Percentiles rank a stretch among this genome's conserved stretches.
Evolutionary conservation across 2,329 filamentous ascomycete genomes (phyloP).

Genomic region (Gnomoniopsis sp.): DNA sequence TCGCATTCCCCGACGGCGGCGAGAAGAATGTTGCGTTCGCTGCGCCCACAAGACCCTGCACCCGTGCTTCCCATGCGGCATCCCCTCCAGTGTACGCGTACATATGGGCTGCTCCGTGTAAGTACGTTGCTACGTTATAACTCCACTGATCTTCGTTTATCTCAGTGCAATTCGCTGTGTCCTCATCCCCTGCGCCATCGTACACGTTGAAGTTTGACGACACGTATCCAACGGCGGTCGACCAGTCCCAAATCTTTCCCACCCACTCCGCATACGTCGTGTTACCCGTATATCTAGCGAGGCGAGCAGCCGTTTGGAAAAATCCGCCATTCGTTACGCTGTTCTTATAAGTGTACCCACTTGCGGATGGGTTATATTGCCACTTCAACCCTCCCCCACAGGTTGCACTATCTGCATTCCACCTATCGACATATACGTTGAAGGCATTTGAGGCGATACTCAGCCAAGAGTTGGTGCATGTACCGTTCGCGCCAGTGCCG

Average conservation of each 20-base stretch:
- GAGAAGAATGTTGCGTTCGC: constrained; percentile 47
- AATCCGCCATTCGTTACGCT: constrained; percentile 46
- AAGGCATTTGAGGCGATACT: constrained; percentile 73
- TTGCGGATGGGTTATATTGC: constrained; percentile 79
- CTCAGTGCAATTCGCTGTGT: constrained; percentile 38
- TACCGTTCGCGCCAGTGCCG: not conserved
- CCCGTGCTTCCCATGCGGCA: constrained; percentile 45
- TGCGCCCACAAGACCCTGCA: constrained; percentile 43
- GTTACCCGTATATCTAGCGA: constrained; percentile 64
- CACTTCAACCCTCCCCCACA: constrained; percentile 72
- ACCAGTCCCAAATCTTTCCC: constrained; percentile 54
- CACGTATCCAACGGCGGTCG: constrained; percentile 40
- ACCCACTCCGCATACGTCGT: constrained; percentile 60
- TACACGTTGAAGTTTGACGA: constrained; percentile 39
- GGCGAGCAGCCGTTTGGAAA: constrained; percentile 49
- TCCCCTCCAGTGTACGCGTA: constrained; percentile 37
- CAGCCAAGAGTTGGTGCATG: constrained; percentile 55
- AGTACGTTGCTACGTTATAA: constrained; percentile 46
- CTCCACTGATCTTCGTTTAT: constrained; percentile 47
- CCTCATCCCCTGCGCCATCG: constrained; percentile 49
- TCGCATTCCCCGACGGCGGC: constrained; percentile 24
- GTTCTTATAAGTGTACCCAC: constrained; percentile 56
- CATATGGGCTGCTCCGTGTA: constrained; percentile 39
- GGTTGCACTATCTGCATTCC: constrained; percentile 60
- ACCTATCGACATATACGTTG: constrained; percentile 67